Evolutionary conservation across 495 filamentous ascomycete species (phyloP), one percentile per base, ranked within the genome.

Genomic region (Ramalina intermedia): DNA sequence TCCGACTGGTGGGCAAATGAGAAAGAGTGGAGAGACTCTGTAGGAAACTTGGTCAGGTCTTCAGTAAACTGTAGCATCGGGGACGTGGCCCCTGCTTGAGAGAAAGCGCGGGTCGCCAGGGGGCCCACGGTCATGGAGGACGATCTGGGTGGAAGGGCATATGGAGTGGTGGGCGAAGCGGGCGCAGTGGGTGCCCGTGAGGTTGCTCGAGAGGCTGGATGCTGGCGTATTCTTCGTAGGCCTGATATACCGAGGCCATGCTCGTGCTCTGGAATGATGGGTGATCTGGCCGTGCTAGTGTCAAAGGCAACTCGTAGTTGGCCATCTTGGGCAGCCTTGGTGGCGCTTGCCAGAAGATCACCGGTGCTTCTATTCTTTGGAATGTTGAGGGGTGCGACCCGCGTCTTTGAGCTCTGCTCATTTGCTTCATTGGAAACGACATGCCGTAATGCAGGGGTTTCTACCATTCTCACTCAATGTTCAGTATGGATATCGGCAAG

Each of bases 1-100:
- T 94, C 90, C 5, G 89, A 88, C 63, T 94, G 90, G 50, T 95
- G 86, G 3, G 93, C 87, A 63, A 99, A 99, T 27, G 93, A 96
- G 67, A 99, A 99, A 0, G 93, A 96, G 61, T 99, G 91, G 49
- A 99, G 66, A 1, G 91, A 99, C 63, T 99, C 91, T 56, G 85
- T 84, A 2, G 93, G 90, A 60, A 96, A 99, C 40, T 88, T 78
- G 41, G 79, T 78, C 27, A 99, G 76, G 58, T 96, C 91, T 72
- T 96, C 91, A 57, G 81, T 69, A 52, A 88, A 83, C 41, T 76
- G 76, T 18, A 79, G 58, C 11, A 69, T 69, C 36, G 85, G 83
- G 40, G 81, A 89, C 48, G 74, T 60, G 14, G 82, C 76, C 26
- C 76, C 77, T 20, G 70, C 69, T 4, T 66, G 61, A 55, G 76